Conservation (phyloP, 148 eudicot species). For the Suaeda aralocaspica region DNA sequence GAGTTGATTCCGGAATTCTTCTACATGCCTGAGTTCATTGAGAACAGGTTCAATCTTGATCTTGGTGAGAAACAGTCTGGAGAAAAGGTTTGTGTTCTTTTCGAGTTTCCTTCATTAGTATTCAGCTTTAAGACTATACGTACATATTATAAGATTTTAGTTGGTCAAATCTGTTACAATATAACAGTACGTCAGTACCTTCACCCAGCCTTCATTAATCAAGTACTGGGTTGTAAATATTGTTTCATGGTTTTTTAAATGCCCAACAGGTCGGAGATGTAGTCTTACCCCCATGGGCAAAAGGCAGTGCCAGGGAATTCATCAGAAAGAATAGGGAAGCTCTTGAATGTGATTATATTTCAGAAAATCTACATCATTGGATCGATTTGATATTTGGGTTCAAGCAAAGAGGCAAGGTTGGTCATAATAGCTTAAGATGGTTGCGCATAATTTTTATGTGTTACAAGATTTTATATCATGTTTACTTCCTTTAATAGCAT, state of each 20-base stretch:
- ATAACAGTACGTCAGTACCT: not conserved
- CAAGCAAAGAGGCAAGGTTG: slow-evolving; percentile 95
- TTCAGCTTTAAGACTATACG: not conserved
- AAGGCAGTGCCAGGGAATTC: slow-evolving; percentile 91
- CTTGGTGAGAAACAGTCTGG: slow-evolving; percentile 99
- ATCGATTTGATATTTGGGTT: slow-evolving; percentile 93
- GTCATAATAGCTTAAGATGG: slow-evolving; percentile 19
- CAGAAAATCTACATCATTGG: slow-evolving; percentile 97
- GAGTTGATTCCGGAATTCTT: slow-evolving; percentile 97
- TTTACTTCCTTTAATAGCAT: not conserved
- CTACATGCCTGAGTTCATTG: slow-evolving; percentile 95
- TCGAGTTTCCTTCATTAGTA: not conserved
- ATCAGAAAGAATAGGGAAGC: slow-evolving; percentile 93
- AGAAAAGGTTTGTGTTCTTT: slow-evolving; percentile 66
- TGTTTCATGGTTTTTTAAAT: not conserved
- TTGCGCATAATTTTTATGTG: not conserved
- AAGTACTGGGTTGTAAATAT: not conserved
- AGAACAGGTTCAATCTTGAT: slow-evolving; percentile 83
- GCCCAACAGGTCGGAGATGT: slow-evolving; percentile 73
- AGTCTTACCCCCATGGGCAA: slow-evolving; percentile 92
- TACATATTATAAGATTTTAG: not conserved
- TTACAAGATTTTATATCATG: not conserved
- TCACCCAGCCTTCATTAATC: not conserved
- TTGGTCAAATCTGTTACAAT: not conserved
- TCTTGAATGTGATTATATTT: slow-evolving; percentile 91